phyloP scores from a whole-genome alignment of 2,329 filamentous ascomycete genomes.

The Neoascochyta sp. region DNA sequence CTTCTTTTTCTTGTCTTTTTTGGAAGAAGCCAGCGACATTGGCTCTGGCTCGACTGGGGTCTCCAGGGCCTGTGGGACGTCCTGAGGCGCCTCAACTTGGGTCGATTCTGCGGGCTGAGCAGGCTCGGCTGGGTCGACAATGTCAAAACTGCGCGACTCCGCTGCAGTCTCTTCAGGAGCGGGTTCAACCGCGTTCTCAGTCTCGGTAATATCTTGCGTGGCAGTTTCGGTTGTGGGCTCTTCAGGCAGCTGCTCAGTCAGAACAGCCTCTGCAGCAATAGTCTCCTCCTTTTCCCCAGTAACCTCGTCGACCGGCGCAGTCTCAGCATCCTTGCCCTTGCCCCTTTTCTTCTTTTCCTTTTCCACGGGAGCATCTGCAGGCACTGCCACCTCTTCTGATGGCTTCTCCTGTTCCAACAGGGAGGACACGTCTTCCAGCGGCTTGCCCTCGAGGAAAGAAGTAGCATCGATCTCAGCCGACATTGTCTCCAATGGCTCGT shows the following conservation, averaged over 20 bases:
- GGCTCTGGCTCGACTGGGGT: no score
- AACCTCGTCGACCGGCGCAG: conserved; percentile 8
- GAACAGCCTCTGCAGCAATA: neutral
- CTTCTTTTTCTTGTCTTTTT: conserved; percentile 29
- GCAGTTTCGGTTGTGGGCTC: neutral
- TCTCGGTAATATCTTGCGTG: neutral
- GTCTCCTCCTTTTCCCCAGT: neutral
- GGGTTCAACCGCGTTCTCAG: neutral
- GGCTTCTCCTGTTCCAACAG: conserved; percentile 6
- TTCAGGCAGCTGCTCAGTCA: conserved; percentile 1
- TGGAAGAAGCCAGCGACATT: no score
- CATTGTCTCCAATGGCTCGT: neutral
- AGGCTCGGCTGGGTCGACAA: no score
- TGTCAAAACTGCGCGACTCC: neutral
- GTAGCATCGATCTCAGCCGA: conserved; percentile 3
- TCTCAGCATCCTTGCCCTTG: conserved; percentile 12
- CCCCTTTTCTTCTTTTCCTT: conserved; percentile 25
- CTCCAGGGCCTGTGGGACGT: neutral
- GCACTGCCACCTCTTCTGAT: conserved; percentile 1
- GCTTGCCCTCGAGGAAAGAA: conserved; percentile 3
- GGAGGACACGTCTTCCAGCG: conserved; percentile 1
- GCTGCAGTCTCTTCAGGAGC: neutral
- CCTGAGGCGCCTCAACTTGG: conserved; percentile 1
- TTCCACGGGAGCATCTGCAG: conserved; percentile 12
- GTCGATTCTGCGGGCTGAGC: neutral